These are phyloP conservation scores for Persicaria maculosa DNA, from an alignment of 148 eudicot species.

Conservation along the genomic window DNA sequence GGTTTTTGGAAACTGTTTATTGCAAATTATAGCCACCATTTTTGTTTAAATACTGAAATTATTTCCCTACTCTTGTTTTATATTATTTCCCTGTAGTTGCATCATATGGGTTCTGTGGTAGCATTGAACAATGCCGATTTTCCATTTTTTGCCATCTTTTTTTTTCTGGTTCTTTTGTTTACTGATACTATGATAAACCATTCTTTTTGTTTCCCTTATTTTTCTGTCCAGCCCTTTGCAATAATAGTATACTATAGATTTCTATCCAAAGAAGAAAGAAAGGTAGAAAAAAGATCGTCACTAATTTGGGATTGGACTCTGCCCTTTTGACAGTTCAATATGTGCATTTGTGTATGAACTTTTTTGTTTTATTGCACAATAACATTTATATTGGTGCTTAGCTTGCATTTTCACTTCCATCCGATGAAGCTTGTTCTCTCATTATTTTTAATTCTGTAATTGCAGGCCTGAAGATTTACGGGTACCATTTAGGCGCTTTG, in stretches of 20 bases:
- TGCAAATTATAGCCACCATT: not conserved
- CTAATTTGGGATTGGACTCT: not conserved
- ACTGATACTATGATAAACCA: too few species aligned
- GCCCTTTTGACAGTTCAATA: not conserved
- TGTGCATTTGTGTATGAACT: not conserved
- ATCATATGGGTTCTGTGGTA: not conserved
- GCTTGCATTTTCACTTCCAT: conserved; percentile 1
- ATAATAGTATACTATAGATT: too few species aligned
- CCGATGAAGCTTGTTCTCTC: not conserved
- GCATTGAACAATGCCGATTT: too few species aligned
- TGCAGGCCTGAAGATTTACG: conserved; percentile 85
- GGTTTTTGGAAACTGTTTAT: not conserved
- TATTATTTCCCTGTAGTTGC: not conserved
- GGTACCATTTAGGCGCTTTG: conserved; percentile 64
- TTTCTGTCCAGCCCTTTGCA: too few species aligned
- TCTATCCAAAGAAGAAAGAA: too few species aligned
- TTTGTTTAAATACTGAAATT: not conserved
- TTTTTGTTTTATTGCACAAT: not conserved
- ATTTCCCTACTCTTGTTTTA: not conserved
- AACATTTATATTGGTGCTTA: not conserved
- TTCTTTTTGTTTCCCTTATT: too few species aligned
- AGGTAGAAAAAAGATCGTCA: not conserved
- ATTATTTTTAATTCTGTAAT: conserved; percentile 2
- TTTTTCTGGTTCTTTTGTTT: too few species aligned
- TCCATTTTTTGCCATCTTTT: too few species aligned